These are phyloP conservation scores for Plasmodium ovale DNA, from an alignment of 169 alveolate species.

Conservation along the genomic window DNA sequence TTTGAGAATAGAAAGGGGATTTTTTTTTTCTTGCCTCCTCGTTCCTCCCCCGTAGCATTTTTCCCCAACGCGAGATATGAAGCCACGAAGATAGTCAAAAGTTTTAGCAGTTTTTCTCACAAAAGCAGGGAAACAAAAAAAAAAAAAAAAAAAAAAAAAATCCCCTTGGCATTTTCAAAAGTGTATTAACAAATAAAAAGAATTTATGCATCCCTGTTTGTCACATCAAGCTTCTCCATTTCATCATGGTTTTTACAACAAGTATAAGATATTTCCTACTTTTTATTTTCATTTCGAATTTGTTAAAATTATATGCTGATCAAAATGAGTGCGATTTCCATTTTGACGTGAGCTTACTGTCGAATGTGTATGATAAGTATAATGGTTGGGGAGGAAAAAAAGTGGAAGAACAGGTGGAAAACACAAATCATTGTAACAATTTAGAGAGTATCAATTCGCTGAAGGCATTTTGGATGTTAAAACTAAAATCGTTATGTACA, in stretches of 20 bases:
- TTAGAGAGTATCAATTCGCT: constrained; percentile 57
- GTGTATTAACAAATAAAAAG: too few relatives aligned
- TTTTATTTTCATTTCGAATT: constrained; percentile 5
- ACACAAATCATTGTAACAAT: constrained; percentile 28
- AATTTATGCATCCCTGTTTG: too few relatives aligned
- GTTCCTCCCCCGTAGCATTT: too few relatives aligned
- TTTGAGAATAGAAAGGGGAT: too few relatives aligned
- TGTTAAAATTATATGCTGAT: constrained; percentile 2
- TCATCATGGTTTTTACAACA: constrained; percentile 19
- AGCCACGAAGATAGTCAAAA: too few relatives aligned
- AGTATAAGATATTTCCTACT: neutral
- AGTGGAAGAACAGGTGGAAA: constrained; percentile 1
- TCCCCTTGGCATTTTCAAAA: too few relatives aligned
- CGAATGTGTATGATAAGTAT: constrained; percentile 51
- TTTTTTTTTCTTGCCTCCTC: too few relatives aligned
- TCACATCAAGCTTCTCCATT: too few relatives aligned
- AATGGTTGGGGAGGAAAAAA: constrained; percentile 9
- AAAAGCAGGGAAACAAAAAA: too few relatives aligned
- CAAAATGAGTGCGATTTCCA: constrained; percentile 42
- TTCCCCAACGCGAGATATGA: too few relatives aligned
- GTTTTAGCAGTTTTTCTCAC: too few relatives aligned
- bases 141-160: too few relatives aligned
- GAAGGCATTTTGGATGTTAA: constrained; percentile 49
- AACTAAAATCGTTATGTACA: constrained; percentile 65
- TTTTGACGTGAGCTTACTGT: constrained; percentile 12